Evolutionary conservation across 2,329 filamentous ascomycete genomes (phyloP).

Genomic region (Sclerotinia minor): DNA sequence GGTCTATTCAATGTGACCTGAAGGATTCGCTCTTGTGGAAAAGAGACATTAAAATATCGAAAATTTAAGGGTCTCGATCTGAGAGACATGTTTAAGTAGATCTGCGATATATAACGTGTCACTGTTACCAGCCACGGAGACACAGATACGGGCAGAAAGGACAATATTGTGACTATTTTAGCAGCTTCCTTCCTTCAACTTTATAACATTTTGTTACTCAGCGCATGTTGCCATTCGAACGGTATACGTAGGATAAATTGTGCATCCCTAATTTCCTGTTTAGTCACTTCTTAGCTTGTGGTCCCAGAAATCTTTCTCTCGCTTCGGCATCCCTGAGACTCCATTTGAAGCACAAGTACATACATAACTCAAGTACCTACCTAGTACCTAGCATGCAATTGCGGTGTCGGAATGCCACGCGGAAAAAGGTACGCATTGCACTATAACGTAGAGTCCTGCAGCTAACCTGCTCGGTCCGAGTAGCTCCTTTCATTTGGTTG

Average conservation of each 20-base stretch:
- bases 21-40: constrained; percentile 54
- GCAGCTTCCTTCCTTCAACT: constrained; percentile 20
- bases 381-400: not conserved
- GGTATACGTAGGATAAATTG: not conserved
- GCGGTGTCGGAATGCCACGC: constrained; percentile 13
- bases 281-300: not conserved
- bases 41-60: constrained; percentile 44
- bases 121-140: constrained; percentile 17
- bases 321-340: constrained; percentile 16
- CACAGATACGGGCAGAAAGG: not conserved
- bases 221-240: not conserved
- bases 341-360: not conserved
- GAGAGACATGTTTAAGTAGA: constrained; percentile 11
- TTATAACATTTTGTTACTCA: constrained; percentile 20
- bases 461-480: constrained; percentile 15
- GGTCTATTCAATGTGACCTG: constrained; percentile 61
- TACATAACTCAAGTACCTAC: too few relatives aligned
- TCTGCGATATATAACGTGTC: not conserved
- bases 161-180: constrained; percentile 16
- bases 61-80: constrained; percentile 22
- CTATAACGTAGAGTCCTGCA: constrained; percentile 7
- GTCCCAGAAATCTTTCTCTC: constrained; percentile 9
- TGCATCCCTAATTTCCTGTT: constrained; percentile 5
- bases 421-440: not conserved
- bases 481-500: not conserved